Evolutionary conservation across 306 rosid species (phyloP).

Genomic region (Crotalaria pallida): DNA sequence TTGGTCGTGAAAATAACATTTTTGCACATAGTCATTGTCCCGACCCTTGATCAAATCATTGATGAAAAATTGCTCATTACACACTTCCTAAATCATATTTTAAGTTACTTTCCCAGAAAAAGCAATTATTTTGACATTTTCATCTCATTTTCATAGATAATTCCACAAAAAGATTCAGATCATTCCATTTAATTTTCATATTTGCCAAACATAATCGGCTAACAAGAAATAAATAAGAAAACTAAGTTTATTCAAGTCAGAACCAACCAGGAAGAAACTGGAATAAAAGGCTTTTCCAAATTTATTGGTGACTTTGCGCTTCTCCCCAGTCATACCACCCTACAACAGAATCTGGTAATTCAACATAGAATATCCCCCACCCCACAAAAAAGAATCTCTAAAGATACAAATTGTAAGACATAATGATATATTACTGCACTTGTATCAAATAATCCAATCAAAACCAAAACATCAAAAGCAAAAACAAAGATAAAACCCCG

Average conservation of each 20-base stretch:
- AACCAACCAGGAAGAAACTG: background rate
- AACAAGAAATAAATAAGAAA: background rate
- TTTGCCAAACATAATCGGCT: background rate
- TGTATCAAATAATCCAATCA: constrained; percentile 13
- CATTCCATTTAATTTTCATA: background rate
- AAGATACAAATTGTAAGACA: constrained; percentile 10
- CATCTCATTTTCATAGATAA: background rate
- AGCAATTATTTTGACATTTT: background rate
- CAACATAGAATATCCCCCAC: background rate
- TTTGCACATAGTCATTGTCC: too few species aligned
- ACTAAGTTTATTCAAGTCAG: background rate
- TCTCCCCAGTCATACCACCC: background rate
- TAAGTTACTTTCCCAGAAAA: background rate
- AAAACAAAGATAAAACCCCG: background rate
- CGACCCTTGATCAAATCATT: background rate
- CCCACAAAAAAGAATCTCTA: background rate
- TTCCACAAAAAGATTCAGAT: background rate
- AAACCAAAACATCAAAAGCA: background rate
- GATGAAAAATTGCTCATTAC: background rate
- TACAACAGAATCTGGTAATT: constrained; percentile 7
- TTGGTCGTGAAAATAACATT: too few species aligned
- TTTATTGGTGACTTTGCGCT: background rate
- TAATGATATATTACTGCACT: background rate
- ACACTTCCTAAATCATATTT: background rate
- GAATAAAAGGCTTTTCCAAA: background rate